Base-by-base conservation (phyloP, 441 rosid species). In the Dalechampia spathulata region DNA sequence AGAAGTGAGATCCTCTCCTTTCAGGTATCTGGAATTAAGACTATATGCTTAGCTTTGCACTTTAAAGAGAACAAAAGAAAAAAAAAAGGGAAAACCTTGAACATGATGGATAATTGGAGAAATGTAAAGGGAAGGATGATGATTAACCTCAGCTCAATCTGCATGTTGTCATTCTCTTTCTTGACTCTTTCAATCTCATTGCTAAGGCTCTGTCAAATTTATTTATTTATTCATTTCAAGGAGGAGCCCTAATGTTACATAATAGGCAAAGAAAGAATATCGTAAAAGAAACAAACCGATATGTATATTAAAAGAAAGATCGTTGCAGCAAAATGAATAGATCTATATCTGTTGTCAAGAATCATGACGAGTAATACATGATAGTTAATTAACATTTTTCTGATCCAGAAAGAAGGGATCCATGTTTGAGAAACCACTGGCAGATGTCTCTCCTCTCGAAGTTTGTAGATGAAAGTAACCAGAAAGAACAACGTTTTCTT, bases 101-200 rank as follows among this genome's bases (percentile, higher is more conserved):
- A n/a, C n/a, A n/a, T n/a, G n/a, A n/a, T n/a, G n/a, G n/a, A n/a
- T n/a, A n/a, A n/a, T n/a, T n/a, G n/a, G n/a, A n/a, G n/a, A n/a
- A n/a, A n/a, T n/a, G n/a, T 30, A 30, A 3, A 30, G 4, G 8
- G 34, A 30, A 30, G 8, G 34, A 30, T 30, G 4, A 30, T 30
- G 8, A 30, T 7, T 39, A 47, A 88, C 97, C 92, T 83, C 62
- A 89, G 94, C 72, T 83, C 82, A 60, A 83, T 74, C 72, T 84
- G 95, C 82, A 92, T 74, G 76, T 69, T 78, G 51, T 86, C 94
- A 60, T 92, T 92, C 81, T 92, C 97, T 60, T 86, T 92, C 71
- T 86, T 86, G 65, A 86, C 78, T 64, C 86, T 80, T 6, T 89
- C 96, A 69, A 87, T 79, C 80, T 90, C 96, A 61, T 76, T 78